Evolutionary conservation across 108 stramenopile genomes (phyloP).

Genomic region (Craspedostauros australis): DNA sequence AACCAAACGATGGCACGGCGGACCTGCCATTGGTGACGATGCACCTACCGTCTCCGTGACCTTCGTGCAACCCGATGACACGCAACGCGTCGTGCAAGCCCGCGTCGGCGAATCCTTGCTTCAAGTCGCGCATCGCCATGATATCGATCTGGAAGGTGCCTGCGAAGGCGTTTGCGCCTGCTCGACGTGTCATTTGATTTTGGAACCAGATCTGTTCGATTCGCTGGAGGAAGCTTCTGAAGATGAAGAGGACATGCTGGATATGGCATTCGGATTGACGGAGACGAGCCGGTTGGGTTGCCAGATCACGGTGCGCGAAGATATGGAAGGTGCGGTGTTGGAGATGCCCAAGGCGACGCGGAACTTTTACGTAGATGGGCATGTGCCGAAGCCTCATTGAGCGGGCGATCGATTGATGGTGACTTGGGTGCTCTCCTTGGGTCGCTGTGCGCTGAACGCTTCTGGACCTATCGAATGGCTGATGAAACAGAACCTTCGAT

Average conservation of each 20-base stretch:
- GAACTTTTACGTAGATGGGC: slow-evolving; percentile 97
- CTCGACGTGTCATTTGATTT: slow-evolving; percentile 95
- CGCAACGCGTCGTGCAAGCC: slow-evolving; percentile 36
- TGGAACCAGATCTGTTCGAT: slow-evolving; percentile 79
- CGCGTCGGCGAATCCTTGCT: slow-evolving; percentile 72
- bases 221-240: slow-evolving; percentile 52
- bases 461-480: too few species aligned
- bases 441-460: too few species aligned
- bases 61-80: slow-evolving; percentile 56
- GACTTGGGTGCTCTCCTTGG: too few species aligned
- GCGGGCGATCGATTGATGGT: too few species aligned
- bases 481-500: too few species aligned
- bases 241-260: slow-evolving; percentile 97
- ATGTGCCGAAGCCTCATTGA: slow-evolving; percentile 95
- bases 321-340: slow-evolving; percentile 90
- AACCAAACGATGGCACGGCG: slow-evolving; percentile 64
- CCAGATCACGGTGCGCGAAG: slow-evolving; percentile 77
- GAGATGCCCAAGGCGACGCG: slow-evolving; percentile 88
- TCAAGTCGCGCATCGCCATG: slow-evolving; percentile 75
- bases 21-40: slow-evolving; percentile 32
- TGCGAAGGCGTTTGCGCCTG: slow-evolving; percentile 98
- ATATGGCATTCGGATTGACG: slow-evolving; percentile 96
- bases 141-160: slow-evolving; percentile 90
- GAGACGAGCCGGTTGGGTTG: slow-evolving; percentile 94
- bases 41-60: slow-evolving; percentile 58